These are phyloP conservation scores for Coemansia pectinata DNA, from an alignment of 192 early-diverging fungal species.

Conservation along the genomic window DNA sequence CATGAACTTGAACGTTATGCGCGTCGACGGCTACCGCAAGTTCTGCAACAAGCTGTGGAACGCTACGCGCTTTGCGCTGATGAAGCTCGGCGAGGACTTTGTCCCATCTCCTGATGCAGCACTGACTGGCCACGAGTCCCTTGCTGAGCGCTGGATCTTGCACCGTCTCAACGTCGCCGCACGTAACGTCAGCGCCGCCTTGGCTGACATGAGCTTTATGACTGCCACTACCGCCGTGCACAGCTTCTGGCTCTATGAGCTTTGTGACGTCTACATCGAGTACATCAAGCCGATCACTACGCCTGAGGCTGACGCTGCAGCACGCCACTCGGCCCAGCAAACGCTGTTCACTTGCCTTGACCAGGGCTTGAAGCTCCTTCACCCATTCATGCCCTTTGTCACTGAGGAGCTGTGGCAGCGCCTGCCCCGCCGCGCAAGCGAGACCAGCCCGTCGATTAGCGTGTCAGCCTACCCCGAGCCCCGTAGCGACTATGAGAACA, in stretches of 20 bases:
- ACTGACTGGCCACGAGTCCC: slow-evolving; percentile 76
- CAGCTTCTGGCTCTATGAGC: slow-evolving; percentile 94
- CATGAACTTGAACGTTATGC: slow-evolving; percentile 91
- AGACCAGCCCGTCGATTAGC: slow-evolving; percentile 66
- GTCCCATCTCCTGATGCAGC: slow-evolving; percentile 60
- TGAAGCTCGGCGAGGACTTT: slow-evolving; percentile 92
- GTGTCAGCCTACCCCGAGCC: slow-evolving; percentile 55
- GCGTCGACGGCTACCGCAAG: slow-evolving; percentile 98
- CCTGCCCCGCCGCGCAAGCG: slow-evolving; percentile 73
- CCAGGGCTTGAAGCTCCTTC: slow-evolving; percentile 84
- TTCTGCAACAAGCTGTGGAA: slow-evolving; percentile 99
- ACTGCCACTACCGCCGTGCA: slow-evolving; percentile 82
- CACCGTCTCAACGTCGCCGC: slow-evolving; percentile 83
- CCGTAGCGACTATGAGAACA: slow-evolving; percentile 60
- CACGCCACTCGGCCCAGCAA: slow-evolving; percentile 69
- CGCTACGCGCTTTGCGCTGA: slow-evolving; percentile 91
- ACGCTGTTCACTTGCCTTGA: slow-evolving; percentile 96
- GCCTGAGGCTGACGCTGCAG: slow-evolving; percentile 59
- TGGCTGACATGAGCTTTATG: slow-evolving; percentile 91
- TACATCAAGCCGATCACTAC: slow-evolving; percentile 85
- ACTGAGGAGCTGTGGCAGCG: slow-evolving; percentile 99
- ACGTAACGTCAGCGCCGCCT: slow-evolving; percentile 70
- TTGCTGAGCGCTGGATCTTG: slow-evolving; percentile 93
- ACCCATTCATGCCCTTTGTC: slow-evolving; percentile 99
- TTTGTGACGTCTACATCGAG: slow-evolving; percentile 98